Percentiles rank a stretch among this genome's conserved stretches.
Conservation (phyloP, 2,329 filamentous ascomycete species). For the Cercospora beticola region DNA sequence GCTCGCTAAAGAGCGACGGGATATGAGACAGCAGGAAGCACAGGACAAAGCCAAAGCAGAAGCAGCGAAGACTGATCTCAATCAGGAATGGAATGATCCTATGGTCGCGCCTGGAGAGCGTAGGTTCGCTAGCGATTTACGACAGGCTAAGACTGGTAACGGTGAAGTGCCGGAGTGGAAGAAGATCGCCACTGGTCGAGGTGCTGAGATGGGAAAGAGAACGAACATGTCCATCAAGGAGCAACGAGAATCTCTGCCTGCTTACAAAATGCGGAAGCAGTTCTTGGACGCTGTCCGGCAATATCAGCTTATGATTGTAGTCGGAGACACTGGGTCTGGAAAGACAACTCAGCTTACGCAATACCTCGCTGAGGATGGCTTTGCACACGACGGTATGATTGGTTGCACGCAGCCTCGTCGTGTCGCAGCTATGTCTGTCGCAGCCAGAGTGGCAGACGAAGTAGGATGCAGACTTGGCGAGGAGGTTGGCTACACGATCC, state of each 20-base stretch:
- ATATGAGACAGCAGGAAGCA: constrained; percentile 82
- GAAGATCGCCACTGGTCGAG: constrained; percentile 69
- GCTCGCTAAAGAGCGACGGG: constrained; percentile 84
- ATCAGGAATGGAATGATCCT: constrained; percentile 93
- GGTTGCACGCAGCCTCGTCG: constrained; percentile 96
- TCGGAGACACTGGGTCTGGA: constrained; percentile 94
- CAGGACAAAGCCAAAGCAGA: constrained; percentile 75
- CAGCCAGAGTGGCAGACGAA: constrained; percentile 93
- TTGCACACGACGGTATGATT: constrained; percentile 82
- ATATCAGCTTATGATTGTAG: constrained; percentile 91
- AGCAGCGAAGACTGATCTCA: constrained; percentile 74
- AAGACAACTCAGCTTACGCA: constrained; percentile 97
- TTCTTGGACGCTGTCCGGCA: constrained; percentile 82
- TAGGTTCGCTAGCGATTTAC: constrained; percentile 85
- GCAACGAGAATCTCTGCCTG: constrained; percentile 84
- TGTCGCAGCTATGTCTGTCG: constrained; percentile 96
- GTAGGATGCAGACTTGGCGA: constrained; percentile 87
- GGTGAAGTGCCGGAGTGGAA: constrained; percentile 92
- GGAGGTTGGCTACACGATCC: constrained; percentile 95
- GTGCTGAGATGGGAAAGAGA: constrained; percentile 73
- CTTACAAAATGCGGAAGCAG: constrained; percentile 83
- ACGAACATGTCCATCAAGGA: constrained; percentile 93
- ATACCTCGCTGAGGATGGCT: constrained; percentile 89
- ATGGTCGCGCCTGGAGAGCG: constrained; percentile 84
- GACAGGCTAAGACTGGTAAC: constrained; percentile 63